phyloP scores from a whole-genome alignment of 345 rosid species.

The Nephelium lappaceum region DNA sequence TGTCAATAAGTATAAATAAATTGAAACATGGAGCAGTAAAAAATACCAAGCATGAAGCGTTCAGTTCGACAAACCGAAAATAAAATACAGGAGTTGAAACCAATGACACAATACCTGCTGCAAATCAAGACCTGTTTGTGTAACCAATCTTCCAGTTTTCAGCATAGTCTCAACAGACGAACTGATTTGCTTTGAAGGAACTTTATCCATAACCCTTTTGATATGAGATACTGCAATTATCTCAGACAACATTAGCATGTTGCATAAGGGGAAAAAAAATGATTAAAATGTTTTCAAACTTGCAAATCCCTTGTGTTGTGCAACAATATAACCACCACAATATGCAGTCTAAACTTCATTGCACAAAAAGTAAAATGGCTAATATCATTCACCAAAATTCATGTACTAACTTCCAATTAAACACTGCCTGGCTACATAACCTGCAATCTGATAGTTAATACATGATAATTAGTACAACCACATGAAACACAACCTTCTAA shows the following conservation, averaged over 20 bases:
- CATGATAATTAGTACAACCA: too few relatives aligned
- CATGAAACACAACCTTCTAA: too few relatives aligned
- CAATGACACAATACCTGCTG: slow-evolving; percentile 63
- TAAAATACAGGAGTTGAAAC: slow-evolving; percentile 10
- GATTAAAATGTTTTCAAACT: background rate
- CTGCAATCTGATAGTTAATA: background rate
- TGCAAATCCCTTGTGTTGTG: background rate
- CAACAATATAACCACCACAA: background rate
- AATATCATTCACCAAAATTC: background rate
- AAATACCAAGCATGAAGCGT: background rate
- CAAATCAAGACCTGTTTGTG: slow-evolving; percentile 85
- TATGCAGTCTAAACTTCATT: background rate
- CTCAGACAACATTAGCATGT: slow-evolving; percentile 8
- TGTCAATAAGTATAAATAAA: background rate
- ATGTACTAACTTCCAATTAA: too few relatives aligned
- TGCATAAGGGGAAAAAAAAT: background rate
- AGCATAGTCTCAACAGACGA: slow-evolving; percentile 66
- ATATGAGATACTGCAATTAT: slow-evolving; percentile 59
- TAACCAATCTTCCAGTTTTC: slow-evolving; percentile 71
- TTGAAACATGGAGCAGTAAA: background rate
- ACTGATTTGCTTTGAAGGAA: slow-evolving; percentile 55
- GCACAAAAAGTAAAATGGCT: background rate
- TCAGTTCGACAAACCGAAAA: slow-evolving; percentile 1
- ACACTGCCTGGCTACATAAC: background rate
- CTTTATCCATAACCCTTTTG: slow-evolving; percentile 69